phyloP scores from a whole-genome alignment of 352 stramenopile species.

The Pythium phragmitis region DNA sequence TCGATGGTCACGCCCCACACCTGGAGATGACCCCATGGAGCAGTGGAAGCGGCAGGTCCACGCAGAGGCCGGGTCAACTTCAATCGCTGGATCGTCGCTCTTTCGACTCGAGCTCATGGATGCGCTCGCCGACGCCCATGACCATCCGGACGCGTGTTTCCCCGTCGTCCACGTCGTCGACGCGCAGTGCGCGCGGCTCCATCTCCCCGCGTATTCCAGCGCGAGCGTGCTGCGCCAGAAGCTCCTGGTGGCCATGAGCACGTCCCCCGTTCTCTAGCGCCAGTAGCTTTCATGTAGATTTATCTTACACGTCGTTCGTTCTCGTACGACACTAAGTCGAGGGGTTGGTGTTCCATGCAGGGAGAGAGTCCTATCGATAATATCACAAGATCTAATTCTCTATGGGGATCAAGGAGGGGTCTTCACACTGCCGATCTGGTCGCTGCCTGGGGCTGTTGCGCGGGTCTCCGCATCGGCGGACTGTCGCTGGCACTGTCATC shows the following conservation, averaged over 20 bases:
- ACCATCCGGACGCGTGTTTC: slow-evolving; percentile 58
- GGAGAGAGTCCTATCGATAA: no score
- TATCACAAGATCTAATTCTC: no score
- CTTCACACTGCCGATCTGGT: background rate
- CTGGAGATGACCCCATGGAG: slow-evolving; percentile 13
- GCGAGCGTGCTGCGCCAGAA: slow-evolving; percentile 49
- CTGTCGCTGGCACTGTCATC: slow-evolving; percentile 5
- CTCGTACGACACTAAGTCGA: background rate
- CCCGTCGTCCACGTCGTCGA: slow-evolving; percentile 44
- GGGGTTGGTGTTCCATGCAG: background rate
- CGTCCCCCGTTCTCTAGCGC: slow-evolving; percentile 10
- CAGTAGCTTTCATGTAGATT: background rate
- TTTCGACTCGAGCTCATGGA: slow-evolving; percentile 53
- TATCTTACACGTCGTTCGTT: background rate
- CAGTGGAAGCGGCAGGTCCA: slow-evolving; percentile 14
- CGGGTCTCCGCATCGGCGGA: slow-evolving; percentile 10
- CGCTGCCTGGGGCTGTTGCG: slow-evolving; percentile 6
- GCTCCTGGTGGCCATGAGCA: slow-evolving; percentile 57
- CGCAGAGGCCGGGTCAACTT: background rate
- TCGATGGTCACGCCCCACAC: background rate
- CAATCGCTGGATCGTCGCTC: background rate
- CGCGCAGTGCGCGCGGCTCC: slow-evolving; percentile 35
- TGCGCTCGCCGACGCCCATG: slow-evolving; percentile 38
- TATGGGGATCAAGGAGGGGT: background rate
- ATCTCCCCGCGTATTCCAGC: slow-evolving; percentile 64